A percentile compares a stretch with the other conserved stretches of the same genome.
phyloP scores from a whole-genome alignment of 768 basidiomycete species.

The Neoboletus magnificus region DNA sequence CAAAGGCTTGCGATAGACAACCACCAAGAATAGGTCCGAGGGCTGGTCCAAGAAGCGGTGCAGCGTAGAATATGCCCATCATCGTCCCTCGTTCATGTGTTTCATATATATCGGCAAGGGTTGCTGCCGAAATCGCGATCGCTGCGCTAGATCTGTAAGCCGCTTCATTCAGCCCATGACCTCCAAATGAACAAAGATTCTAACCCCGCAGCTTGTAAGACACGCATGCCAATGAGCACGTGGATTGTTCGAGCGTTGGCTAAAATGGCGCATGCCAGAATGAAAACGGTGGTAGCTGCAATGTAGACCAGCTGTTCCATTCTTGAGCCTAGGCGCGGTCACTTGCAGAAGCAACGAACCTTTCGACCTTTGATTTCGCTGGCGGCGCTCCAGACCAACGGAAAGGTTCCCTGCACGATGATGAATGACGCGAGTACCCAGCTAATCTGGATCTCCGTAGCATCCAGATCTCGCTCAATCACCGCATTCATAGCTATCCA shows the following conservation, averaged over 20 bases:
- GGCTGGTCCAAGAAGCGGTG: slow-evolving; percentile 74
- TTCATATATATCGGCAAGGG: slow-evolving; percentile 76
- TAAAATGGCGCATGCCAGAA: slow-evolving; percentile 53
- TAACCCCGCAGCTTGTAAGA: slow-evolving; percentile 65
- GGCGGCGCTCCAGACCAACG: slow-evolving; percentile 63
- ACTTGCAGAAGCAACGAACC: slow-evolving; percentile 33
- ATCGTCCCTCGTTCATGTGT: slow-evolving; percentile 69
- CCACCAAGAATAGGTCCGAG: slow-evolving; percentile 74
- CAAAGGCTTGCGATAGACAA: slow-evolving; percentile 57
- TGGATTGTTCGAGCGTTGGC: slow-evolving; percentile 53
- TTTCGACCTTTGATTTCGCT: slow-evolving; percentile 78
- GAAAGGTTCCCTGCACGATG: slow-evolving; percentile 63
- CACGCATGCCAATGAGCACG: slow-evolving; percentile 63
- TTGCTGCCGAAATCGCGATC: slow-evolving; percentile 70
- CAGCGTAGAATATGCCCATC: slow-evolving; percentile 80
- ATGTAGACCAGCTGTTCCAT: slow-evolving; percentile 49
- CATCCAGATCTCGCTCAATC: slow-evolving; percentile 57
- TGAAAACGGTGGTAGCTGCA: slow-evolving; percentile 48
- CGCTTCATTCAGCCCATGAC: slow-evolving; percentile 1
- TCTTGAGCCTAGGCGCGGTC: slow-evolving; percentile 1
- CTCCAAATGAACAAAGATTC: slow-evolving; percentile 13
- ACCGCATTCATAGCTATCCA: slow-evolving; percentile 56
- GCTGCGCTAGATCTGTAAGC: slow-evolving; percentile 57
- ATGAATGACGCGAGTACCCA: slow-evolving; percentile 71
- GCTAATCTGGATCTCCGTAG: slow-evolving; percentile 60